Base-by-base conservation (phyloP, 352 stramenopile species). In the Pythium utonaiense region DNA sequence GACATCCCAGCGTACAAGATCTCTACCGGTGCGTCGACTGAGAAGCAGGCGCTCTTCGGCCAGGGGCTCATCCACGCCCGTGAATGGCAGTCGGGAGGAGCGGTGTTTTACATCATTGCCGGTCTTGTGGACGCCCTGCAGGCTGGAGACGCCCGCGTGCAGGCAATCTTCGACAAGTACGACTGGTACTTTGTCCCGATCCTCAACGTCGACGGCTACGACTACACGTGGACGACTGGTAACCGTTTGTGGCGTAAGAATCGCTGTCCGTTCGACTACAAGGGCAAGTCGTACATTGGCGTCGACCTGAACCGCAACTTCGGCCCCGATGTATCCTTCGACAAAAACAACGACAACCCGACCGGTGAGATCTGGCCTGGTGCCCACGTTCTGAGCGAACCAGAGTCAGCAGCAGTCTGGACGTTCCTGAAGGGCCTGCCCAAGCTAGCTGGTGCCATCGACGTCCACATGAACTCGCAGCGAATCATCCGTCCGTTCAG, bases 241-340 rank as follows among this genome's bases (percentile, higher is more conserved):
- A 70, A 77, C 28, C 70, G 70, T 8, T 27, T 71, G 5, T 72
- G 70, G 53, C 70, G 70, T 21, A 74, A 72, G 62, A 77, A 77
- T 47, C 59, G 69, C 27, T 61, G 60, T n/a, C 21, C 38, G 6
- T 60, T 69, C 28, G 56, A 27, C 7, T 10, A 41, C 10, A 40
- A 30, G 1, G 47, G 28, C n/a, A 41, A 33, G 13, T 33, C 22
- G 3, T 62, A 50, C 21, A 21, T 62, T 3, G 70, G 70, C 25
- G 57, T 77, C n/a, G 70, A 77, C 36, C 51, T 77, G 31, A 77
- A 77, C 57, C 70, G 70, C 36, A 77, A 77, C 50, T 77, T 62
- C 53, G 70, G 70, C 8, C 66, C 70, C 7, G 17, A 14, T 1
- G 30, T 40, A 42, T 69, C 65, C 16, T 77, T 77, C 14, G 58